Conservation (phyloP, 495 filamentous ascomycete species). For the Penicillium soppii region DNA sequence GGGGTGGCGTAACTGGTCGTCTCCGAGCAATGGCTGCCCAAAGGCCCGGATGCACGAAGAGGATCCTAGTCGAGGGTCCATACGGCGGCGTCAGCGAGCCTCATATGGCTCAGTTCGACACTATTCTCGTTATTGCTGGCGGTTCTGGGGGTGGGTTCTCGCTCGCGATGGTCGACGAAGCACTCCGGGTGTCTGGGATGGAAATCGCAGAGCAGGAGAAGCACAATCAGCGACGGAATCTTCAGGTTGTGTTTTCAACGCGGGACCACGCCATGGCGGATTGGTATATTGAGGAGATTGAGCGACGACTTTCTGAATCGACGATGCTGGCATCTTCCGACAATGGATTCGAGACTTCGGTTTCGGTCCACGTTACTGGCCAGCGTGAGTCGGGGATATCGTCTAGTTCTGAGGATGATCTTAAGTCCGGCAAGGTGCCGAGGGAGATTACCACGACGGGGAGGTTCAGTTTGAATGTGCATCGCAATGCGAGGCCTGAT, state of each 20-base stretch:
- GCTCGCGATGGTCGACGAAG: constrained; percentile 34
- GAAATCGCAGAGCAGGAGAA: neutral
- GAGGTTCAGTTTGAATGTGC: constrained; percentile 18
- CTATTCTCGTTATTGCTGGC: constrained; percentile 50
- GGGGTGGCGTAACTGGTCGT: constrained; percentile 42
- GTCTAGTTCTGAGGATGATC: constrained; percentile 8
- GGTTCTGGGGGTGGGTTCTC: constrained; percentile 55
- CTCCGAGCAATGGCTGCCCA: constrained; percentile 32
- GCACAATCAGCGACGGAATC: constrained; percentile 12
- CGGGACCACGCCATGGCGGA: constrained; percentile 23
- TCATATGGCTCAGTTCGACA: constrained; percentile 30
- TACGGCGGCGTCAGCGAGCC: constrained; percentile 45
- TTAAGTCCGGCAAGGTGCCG: constrained; percentile 8
- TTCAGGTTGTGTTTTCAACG: constrained; percentile 31
- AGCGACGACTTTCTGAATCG: constrained; percentile 21
- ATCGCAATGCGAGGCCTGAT: constrained; percentile 35
- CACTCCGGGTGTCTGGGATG: constrained; percentile 16
- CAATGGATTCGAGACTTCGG: constrained; percentile 32
- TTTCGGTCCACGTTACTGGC: constrained; percentile 30
- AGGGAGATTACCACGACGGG: constrained; percentile 19
- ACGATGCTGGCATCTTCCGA: constrained; percentile 7
- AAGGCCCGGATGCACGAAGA: constrained; percentile 23
- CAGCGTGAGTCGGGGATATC: constrained; percentile 7
- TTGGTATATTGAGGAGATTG: constrained; percentile 31
- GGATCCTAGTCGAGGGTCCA: constrained; percentile 48